phyloP scores from a whole-genome alignment of 2,329 filamentous ascomycete species.

The Colletotrichum gigasporum region DNA sequence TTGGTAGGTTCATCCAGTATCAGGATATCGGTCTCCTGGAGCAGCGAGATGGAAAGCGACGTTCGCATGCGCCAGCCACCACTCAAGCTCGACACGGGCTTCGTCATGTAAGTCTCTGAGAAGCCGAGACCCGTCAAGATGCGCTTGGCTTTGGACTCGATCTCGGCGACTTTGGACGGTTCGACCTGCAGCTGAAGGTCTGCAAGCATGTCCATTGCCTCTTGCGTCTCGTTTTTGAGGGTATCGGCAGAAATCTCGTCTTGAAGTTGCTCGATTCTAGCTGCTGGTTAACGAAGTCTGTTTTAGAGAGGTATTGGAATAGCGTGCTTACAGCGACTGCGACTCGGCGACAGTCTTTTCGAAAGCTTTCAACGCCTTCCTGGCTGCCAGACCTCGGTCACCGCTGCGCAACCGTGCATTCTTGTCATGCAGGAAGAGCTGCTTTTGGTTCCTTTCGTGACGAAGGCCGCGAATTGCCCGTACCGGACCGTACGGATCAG shows the following conservation, averaged over 20 bases:
- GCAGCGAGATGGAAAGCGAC: slow-evolving; percentile 70
- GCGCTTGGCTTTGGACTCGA: slow-evolving; percentile 72
- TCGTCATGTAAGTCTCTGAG: slow-evolving; percentile 66
- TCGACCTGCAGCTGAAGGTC: slow-evolving; percentile 76
- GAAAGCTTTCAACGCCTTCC: slow-evolving; percentile 76
- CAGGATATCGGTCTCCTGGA: slow-evolving; percentile 79
- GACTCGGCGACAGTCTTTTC: slow-evolving; percentile 74
- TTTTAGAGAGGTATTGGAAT: not conserved
- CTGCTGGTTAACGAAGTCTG: slow-evolving; percentile 4
- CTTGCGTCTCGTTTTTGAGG: slow-evolving; percentile 73
- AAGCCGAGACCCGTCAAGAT: slow-evolving; percentile 79
- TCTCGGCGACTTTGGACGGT: slow-evolving; percentile 68
- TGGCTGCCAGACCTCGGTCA: slow-evolving; percentile 75
- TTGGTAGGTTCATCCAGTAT: slow-evolving; percentile 91
- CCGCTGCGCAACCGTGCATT: slow-evolving; percentile 80
- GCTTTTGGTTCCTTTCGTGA: slow-evolving; percentile 68
- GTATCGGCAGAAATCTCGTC: slow-evolving; percentile 64
- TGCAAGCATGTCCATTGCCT: slow-evolving; percentile 74
- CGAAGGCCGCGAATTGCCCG: slow-evolving; percentile 69
- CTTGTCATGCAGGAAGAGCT: slow-evolving; percentile 76
- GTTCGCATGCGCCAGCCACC: slow-evolving; percentile 82
- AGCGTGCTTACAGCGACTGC: slow-evolving; percentile 53
- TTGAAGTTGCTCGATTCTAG: slow-evolving; percentile 59
- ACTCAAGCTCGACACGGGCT: slow-evolving; percentile 72
- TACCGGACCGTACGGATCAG: slow-evolving; percentile 66